Base-by-base conservation (phyloP, 768 basidiomycete genomes). In the Suillus alpinus region DNA sequence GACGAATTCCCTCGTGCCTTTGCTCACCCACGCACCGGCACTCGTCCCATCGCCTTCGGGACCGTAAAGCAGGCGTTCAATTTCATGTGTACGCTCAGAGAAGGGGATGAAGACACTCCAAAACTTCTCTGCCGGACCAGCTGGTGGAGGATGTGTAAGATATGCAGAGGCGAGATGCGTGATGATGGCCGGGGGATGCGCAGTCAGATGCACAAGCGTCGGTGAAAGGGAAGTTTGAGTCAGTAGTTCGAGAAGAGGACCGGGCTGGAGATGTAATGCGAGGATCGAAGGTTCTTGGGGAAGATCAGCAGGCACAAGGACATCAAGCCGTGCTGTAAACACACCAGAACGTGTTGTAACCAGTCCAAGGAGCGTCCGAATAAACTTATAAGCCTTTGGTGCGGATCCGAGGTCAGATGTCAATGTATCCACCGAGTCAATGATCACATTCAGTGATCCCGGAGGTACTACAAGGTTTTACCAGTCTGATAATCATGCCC, bases 31-130 rank as follows among this genome's bases (percentile, higher is more conserved):
- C 4, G n/a, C 57, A 50, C 74, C 74, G 0, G 66, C 63, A 58
- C 69, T 63, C 47, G 75, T 73, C 3, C 86, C 86, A 62, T 81
- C 80, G 12, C 84, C 86, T 14, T 66, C 76, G 8, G 75, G 67
- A 1, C 87, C 88, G 65, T 83, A 87, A 18, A 89, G 78, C 39
- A 92, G 75, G 58, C 74, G 73, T 64, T 88, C 83, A 44, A 81
- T 80, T 65, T 94, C 86, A 59, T 81, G 73, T 4, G 66, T 70
- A 29, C 88, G 81, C 69, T 85, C 86, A 58, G 86, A 83, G 60
- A 91, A 70, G 0, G 91, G 88, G 8, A 86, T 71, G 67, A 95
- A 91, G 12, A 93, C 79, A 40, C 78, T 77, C 91, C 90, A 95
- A 75, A 95, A 95, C 67, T 91, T 91, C 39, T 81, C 76, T n/a